Base-by-base conservation (phyloP, 768 basidiomycete species). In the Nidularia pulvinata region DNA sequence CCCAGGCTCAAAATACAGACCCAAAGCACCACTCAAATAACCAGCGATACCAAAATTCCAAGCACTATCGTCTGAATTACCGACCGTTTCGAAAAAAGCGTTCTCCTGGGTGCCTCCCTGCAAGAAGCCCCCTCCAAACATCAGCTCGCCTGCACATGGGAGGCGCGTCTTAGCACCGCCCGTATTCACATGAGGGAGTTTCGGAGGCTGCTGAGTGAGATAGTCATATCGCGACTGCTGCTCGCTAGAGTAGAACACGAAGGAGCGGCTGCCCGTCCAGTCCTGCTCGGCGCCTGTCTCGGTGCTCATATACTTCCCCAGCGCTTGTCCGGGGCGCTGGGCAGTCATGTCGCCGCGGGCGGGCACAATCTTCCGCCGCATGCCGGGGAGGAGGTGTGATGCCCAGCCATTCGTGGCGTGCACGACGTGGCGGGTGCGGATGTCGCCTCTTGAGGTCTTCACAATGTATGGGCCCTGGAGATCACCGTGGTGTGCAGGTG, bases 341-440 rank as follows among this genome's bases (percentile, higher is more conserved):
- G 87, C 84, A 37, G 81, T 82, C 86, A 89, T 85, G 56, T 73
- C 71, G 39, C 78, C 83, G 50, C 85, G 74, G 19, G 76, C 57
- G 30, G 89, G 88, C 13, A 88, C 62, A 53, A 90, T 81, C 63
- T 82, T 88, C 49, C 73, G 72, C 19, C 83, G 80, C 71, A 90
- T 73, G 0, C 79, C 78, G 9, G 77, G 72, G 53, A 95, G 71
- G 43, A 95, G 79, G 56, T 90, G 85, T 1, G 89, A 83, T 2
- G 77, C 72, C 84, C 92, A 94, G n/a, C 80, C 92, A 64, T 96
- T 96, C 3, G 91, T 93, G 2, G 91, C 89, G 63, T 93, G 92
- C 9, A 95, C 73, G 44, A 95, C 76, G 64, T 91, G 88, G 2
- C 68, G 69, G 0, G 89, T 71, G 13, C 59, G 67, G 32, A 91